Conservation (phyloP, 352 stramenopile species). For the Pythium chondricola region DNA sequence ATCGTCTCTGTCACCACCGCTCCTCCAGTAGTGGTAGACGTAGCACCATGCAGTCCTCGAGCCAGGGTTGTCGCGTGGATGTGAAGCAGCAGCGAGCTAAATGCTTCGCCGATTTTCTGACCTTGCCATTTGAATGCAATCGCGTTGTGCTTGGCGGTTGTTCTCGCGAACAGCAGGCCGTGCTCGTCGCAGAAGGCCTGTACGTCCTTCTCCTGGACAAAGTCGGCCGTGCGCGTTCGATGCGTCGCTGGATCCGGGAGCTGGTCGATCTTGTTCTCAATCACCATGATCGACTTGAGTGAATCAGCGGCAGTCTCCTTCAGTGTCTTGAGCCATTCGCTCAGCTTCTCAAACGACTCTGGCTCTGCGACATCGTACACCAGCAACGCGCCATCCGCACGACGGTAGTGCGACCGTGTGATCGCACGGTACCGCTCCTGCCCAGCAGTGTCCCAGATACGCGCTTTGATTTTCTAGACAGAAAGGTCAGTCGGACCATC, state of each 20-base stretch:
- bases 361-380: constrained; percentile 90
- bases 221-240: constrained; percentile 18
- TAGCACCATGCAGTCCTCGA: constrained; percentile 7
- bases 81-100: constrained; percentile 49
- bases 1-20: constrained; percentile 3
- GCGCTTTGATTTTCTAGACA: constrained; percentile 53
- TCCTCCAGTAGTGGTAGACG: background rate
- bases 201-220: constrained; percentile 40
- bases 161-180: constrained; percentile 54
- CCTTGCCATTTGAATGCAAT: constrained; percentile 55
- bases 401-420: constrained; percentile 78
- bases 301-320: constrained; percentile 79
- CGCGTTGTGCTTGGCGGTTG: constrained; percentile 57
- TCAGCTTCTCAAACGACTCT: constrained; percentile 81
- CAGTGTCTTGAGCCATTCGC: constrained; percentile 86
- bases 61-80: constrained; percentile 47
- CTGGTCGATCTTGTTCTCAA: constrained; percentile 90
- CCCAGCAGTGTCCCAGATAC: constrained; percentile 87
- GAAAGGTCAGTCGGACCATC: background rate
- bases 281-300: constrained; percentile 80
- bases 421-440: constrained; percentile 89
- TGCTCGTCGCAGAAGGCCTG: constrained; percentile 48
- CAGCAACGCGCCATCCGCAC: constrained; percentile 82
- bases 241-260: constrained; percentile 10
- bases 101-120: constrained; percentile 35